Evolutionary conservation across 805 yeast species (phyloP).

Genomic region (Maudiozyma barnettii): DNA sequence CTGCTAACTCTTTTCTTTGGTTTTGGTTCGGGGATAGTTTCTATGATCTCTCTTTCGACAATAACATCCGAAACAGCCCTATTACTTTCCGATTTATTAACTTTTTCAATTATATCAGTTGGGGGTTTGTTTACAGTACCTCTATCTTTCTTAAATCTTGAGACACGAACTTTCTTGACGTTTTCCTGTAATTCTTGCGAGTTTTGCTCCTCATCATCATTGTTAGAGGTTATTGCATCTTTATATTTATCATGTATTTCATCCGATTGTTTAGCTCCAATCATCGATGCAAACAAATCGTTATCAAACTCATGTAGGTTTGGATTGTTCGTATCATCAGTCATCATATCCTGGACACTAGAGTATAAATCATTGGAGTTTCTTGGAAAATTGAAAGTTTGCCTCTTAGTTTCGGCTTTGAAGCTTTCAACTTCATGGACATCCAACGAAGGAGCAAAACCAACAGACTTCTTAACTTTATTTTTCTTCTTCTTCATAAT

Average conservation of each 20-base stretch:
- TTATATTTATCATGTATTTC: constrained; percentile 24
- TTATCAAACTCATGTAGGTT: constrained; percentile 21
- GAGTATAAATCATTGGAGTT: constrained; percentile 3
- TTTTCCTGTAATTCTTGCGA: constrained; percentile 3
- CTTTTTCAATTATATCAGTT: not conserved
- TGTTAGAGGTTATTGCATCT: constrained; percentile 5
- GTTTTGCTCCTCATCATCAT: constrained; percentile 1
- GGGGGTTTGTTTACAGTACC: not conserved
- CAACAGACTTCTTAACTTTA: constrained; percentile 22
- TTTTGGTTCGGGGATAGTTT: not conserved
- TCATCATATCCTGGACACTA: constrained; percentile 4
- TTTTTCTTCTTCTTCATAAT: not conserved
- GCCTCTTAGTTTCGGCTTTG: constrained; percentile 24
- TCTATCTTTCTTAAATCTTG: constrained; percentile 26
- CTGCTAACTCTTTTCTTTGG: not conserved
- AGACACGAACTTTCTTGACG: constrained; percentile 13
- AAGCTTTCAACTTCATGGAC: constrained; percentile 27
- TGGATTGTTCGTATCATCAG: constrained; percentile 11
- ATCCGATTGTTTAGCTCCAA: constrained; percentile 26
- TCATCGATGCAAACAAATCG: constrained; percentile 24
- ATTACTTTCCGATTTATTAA: not conserved
- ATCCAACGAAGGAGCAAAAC: constrained; percentile 26
- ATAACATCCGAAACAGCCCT: not conserved
- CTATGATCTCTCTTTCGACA: not conserved
- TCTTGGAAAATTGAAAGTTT: constrained; percentile 15